Conservation (phyloP, 2,329 filamentous ascomycete species). For the Fusarium sp. region DNA sequence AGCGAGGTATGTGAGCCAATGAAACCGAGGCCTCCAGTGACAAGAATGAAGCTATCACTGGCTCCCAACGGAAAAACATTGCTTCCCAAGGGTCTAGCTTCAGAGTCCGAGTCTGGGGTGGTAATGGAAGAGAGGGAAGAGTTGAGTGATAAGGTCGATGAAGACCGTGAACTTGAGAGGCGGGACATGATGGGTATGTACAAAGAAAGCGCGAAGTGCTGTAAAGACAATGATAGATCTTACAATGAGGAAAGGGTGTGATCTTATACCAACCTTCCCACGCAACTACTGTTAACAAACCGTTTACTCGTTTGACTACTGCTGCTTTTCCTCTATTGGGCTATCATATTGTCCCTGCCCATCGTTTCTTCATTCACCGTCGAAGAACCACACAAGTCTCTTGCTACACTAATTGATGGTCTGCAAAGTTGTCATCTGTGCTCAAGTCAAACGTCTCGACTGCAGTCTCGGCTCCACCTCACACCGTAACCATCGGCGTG, state of each 20-base stretch:
- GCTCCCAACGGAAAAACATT: neutral
- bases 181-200: neutral
- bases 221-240: neutral
- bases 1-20: constrained; percentile 67
- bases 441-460: neutral
- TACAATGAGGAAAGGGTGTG: neutral
- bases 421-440: neutral
- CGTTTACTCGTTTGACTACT: neutral
- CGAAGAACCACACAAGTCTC: neutral
- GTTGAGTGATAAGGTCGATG: neutral
- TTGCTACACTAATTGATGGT: neutral
- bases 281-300: neutral
- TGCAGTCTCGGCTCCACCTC: neutral
- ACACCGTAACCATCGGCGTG: neutral
- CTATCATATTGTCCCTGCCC: neutral
- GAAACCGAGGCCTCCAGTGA: constrained; percentile 65
- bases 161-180: neutral
- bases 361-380: neutral
- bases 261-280: neutral
- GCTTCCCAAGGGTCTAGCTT: neutral
- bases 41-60: constrained; percentile 53
- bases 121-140: neutral
- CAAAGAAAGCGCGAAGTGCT: neutral
- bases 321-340: neutral
- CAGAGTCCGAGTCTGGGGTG: constrained; percentile 1